Base-by-base conservation (phyloP, 495 filamentous ascomycete genomes). In the Neurospora intermedia region DNA sequence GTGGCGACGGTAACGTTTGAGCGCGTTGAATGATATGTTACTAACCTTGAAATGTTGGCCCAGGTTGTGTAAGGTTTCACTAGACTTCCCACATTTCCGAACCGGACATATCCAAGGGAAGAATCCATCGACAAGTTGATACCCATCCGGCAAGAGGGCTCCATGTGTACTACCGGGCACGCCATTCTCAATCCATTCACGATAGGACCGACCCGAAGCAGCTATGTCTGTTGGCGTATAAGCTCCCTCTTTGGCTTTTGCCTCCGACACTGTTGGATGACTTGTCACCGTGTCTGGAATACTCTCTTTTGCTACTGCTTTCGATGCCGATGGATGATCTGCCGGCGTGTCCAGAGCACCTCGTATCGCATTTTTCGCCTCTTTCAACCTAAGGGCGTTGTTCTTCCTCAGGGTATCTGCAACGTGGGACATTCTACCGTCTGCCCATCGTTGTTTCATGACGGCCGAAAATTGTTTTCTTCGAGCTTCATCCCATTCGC, bases 31-130 rank as follows among this genome's bases (percentile, higher is more conserved):
- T 10, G 27, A 27, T 2, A n/a, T n/a, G 27, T 0, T 2, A 72
- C 73, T 74, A 43, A 78, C 78, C 7, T 69, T n/a, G 23, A 78
- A 80, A 69, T 80, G 78, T 1, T 43, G 9, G 10, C 78, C 78
- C 1, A 80, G 75, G 11, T 27, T 13, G 8, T 5, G 11, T 13
- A 75, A 9, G 13, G n/a, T 41, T 2, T 69, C 1, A 39, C 71
- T 73, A 16, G 73, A 35, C 45, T 70, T 76, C 13, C 54, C 41
- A 38, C 78, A 78, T 11, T 73, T 59, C 7, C 73, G 74, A 23
- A 80, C 46, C 3, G 77, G 77, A 31, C 78, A 80, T 9, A 54
- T 69, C 73, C 74, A 80, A 6, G 78, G 78, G 8, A 74, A 62
- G 15, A 48, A 72, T 18, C 31, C 46, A 18, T 54, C 40, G 3